phyloP scores from a whole-genome alignment of 805 yeast species.

The Ogataea minuta region DNA sequence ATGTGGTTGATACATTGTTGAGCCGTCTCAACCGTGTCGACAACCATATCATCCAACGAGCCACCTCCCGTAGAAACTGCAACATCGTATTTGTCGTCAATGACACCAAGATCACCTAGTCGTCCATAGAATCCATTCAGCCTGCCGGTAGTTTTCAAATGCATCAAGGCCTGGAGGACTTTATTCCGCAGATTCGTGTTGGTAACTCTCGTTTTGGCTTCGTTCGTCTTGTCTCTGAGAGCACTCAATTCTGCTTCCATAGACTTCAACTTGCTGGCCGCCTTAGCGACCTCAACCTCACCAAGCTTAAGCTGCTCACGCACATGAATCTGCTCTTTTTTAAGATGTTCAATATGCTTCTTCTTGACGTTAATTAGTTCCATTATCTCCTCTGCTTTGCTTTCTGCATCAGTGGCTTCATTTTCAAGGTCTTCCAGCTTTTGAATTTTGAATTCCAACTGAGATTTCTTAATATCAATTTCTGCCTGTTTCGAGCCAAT shows the following conservation, averaged over 20 bases:
- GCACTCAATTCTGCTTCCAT: slow-evolving; percentile 53
- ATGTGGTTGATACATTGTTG: slow-evolving; percentile 72
- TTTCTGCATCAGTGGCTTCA: slow-evolving; percentile 45
- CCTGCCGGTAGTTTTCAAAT: slow-evolving; percentile 76
- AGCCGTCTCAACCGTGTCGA: slow-evolving; percentile 66
- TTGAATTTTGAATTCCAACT: slow-evolving; percentile 56
- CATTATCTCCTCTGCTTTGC: slow-evolving; percentile 37
- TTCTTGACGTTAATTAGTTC: slow-evolving; percentile 45
- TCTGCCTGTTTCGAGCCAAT: slow-evolving; percentile 62
- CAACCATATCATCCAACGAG: slow-evolving; percentile 88
- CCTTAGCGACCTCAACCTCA: slow-evolving; percentile 50
- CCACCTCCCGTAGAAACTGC: slow-evolving; percentile 96
- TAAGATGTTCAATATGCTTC: slow-evolving; percentile 42
- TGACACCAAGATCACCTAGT: slow-evolving; percentile 88
- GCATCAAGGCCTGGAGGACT: slow-evolving; percentile 65
- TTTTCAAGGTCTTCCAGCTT: slow-evolving; percentile 42
- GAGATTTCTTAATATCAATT: slow-evolving; percentile 61
- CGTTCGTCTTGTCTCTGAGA: slow-evolving; percentile 61
- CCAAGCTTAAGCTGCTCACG: slow-evolving; percentile 58
- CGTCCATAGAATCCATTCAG: slow-evolving; percentile 85
- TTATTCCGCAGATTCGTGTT: slow-evolving; percentile 65
- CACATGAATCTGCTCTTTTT: slow-evolving; percentile 48
- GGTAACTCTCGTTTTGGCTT: slow-evolving; percentile 59
- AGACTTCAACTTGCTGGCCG: slow-evolving; percentile 46
- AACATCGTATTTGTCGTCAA: slow-evolving; percentile 83